phyloP scores from a whole-genome alignment of 495 filamentous ascomycete species.

The Tirmania nivea region DNA sequence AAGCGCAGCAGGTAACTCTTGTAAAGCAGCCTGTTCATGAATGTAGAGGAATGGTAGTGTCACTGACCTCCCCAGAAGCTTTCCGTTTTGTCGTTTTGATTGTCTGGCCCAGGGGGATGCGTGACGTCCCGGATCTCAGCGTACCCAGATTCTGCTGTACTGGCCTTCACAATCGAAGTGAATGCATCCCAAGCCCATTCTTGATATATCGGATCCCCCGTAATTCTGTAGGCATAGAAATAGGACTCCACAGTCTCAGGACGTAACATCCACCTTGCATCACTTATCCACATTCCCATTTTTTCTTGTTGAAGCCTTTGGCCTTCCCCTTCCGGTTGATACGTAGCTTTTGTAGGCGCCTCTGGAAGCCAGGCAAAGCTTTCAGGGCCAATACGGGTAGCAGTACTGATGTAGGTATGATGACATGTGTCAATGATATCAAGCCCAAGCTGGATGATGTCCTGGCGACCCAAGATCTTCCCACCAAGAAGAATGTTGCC shows the following conservation, averaged over 20 bases:
- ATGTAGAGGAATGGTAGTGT: background rate
- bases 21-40: too few relatives aligned
- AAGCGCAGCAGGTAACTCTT: too few relatives aligned
- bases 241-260: constrained; percentile 26
- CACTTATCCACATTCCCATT: constrained; percentile 17
- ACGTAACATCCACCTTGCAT: constrained; percentile 20
- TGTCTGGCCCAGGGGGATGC: constrained; percentile 9
- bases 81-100: constrained; percentile 15
- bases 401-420: constrained; percentile 16
- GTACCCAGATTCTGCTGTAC: constrained; percentile 15
- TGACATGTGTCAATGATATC: constrained; percentile 20
- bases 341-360: constrained; percentile 3
- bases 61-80: constrained; percentile 19
- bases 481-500: constrained; percentile 22
- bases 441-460: constrained; percentile 18
- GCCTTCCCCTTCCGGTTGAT: constrained; percentile 10
- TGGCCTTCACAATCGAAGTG: constrained; percentile 12
- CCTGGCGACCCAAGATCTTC: constrained; percentile 11
- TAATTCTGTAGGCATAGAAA: constrained; percentile 28
- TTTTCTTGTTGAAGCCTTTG: constrained; percentile 14
- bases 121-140: constrained; percentile 18
- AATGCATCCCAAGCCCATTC: constrained; percentile 27
- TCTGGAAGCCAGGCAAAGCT: background rate
- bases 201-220: constrained; percentile 24
- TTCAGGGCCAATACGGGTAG: constrained; percentile 20